These are phyloP conservation scores for Picochlorum sp. DNA, from an alignment of 139 green algal species.

Conservation along the genomic window DNA sequence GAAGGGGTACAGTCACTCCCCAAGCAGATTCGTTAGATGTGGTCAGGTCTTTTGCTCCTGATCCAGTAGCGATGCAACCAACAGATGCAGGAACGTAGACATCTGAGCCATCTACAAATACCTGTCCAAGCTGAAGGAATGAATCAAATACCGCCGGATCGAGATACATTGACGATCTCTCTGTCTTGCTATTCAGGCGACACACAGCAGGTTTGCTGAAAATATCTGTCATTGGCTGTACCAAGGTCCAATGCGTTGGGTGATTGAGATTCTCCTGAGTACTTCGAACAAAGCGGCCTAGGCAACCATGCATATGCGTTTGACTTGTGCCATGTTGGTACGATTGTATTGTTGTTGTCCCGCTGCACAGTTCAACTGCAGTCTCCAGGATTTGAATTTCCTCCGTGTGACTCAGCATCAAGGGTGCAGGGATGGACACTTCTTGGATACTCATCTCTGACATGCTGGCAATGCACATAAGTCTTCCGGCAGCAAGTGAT, in stretches of 20 bases:
- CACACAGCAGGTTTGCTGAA: slow-evolving; percentile 12
- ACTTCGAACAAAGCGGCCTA: too few relatives aligned
- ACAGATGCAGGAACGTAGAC: slow-evolving; percentile 49
- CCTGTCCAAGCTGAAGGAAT: slow-evolving; percentile 43
- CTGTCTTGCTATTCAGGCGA: slow-evolving; percentile 4
- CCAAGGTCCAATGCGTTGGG: too few relatives aligned
- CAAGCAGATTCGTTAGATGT: not conserved
- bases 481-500: not conserved
- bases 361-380: too few relatives aligned
- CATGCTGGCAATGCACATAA: too few relatives aligned
- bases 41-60: not conserved
- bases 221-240: too few relatives aligned
- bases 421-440: not conserved
- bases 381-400: too few relatives aligned
- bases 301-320: too few relatives aligned
- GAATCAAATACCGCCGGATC: slow-evolving; percentile 36
- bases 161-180: slow-evolving; percentile 24
- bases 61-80: slow-evolving; percentile 14
- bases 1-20: slow-evolving; percentile 10
- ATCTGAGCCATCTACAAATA: slow-evolving; percentile 17
- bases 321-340: too few relatives aligned
- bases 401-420: not conserved
- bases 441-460: not conserved
- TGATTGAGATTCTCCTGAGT: too few relatives aligned
- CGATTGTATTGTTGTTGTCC: too few relatives aligned